These are phyloP conservation scores for Colletotrichum liaoningense DNA, from an alignment of 2,329 filamentous ascomycete species.

Conservation along the genomic window DNA sequence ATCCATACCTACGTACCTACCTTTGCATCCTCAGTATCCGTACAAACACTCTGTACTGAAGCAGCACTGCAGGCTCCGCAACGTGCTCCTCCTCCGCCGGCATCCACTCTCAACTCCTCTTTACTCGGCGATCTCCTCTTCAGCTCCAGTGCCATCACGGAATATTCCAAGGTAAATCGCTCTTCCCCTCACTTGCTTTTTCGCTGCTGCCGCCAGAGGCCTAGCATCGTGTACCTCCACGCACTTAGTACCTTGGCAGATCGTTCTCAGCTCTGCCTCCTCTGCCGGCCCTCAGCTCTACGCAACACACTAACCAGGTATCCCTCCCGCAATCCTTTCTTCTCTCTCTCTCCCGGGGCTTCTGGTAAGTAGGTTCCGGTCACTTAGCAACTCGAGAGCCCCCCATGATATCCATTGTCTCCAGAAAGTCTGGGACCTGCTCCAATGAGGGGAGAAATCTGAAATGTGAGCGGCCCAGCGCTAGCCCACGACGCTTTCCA, in stretches of 20 bases:
- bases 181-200: constrained; percentile 1
- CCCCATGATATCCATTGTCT: not conserved
- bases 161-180: not conserved
- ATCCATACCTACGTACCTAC: too few relatives aligned
- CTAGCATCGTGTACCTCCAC: not conserved
- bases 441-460: not conserved
- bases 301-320: too few relatives aligned
- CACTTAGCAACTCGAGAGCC: not conserved
- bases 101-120: not conserved
- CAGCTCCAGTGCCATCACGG: constrained; percentile 1
- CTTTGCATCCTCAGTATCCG: too few relatives aligned
- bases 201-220: not conserved
- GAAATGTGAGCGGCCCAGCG: not conserved
- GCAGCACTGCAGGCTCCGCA: not conserved
- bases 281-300: not conserved
- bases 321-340: too few relatives aligned
- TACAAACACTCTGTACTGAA: too few relatives aligned
- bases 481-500: not conserved
- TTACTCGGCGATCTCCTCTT: not conserved
- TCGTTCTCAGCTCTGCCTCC: not conserved
- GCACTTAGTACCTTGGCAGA: not conserved
- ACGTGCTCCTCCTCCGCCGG: not conserved
- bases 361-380: not conserved
- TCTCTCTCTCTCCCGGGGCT: too few relatives aligned
- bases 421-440: constrained; percentile 1